Conservation (phyloP, 2,329 filamentous ascomycete species). For the Ceratocystis cacaofunesta region DNA sequence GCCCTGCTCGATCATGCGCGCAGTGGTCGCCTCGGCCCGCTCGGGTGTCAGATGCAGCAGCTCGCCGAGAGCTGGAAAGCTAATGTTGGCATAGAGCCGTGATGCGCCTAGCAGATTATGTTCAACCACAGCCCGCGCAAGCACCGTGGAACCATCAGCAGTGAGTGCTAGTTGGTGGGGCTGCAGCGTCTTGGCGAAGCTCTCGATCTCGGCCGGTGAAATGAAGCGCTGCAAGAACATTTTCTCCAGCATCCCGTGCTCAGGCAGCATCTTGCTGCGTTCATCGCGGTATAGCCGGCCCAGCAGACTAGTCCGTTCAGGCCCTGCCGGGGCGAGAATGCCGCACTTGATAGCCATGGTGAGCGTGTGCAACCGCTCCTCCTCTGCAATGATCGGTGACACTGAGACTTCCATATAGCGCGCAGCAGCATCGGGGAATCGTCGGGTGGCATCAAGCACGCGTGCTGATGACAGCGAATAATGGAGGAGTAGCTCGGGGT, state of each 20-base stretch:
- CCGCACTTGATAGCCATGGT: conserved; percentile 82
- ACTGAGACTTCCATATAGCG: conserved; percentile 82
- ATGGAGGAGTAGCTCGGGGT: conserved; percentile 61
- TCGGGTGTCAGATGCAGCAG: conserved; percentile 66
- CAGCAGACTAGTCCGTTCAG: conserved; percentile 63
- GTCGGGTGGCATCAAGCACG: conserved; percentile 78
- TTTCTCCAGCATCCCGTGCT: conserved; percentile 86
- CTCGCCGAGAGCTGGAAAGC: conserved; percentile 56
- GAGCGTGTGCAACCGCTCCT: conserved; percentile 72
- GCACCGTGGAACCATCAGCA: conserved; percentile 78
- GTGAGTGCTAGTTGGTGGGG: conserved; percentile 85
- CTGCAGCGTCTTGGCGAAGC: conserved; percentile 65
- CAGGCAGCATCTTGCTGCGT: conserved; percentile 55
- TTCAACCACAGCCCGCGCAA: conserved; percentile 86
- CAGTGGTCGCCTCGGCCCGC: conserved; percentile 80
- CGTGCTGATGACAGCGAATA: conserved; percentile 87
- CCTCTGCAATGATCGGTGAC: conserved; percentile 62
- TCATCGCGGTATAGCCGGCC: conserved; percentile 90
- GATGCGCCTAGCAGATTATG: conserved; percentile 87
- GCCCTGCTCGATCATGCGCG: conserved; percentile 90
- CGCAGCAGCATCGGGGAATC: conserved; percentile 75
- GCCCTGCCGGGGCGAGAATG: conserved; percentile 81
- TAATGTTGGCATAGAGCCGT: conserved; percentile 62
- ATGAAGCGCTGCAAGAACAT: conserved; percentile 89
- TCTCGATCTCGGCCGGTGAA: conserved; percentile 63